phyloP scores from a whole-genome alignment of 345 rosid genomes.

The Iberis pinnata region DNA sequence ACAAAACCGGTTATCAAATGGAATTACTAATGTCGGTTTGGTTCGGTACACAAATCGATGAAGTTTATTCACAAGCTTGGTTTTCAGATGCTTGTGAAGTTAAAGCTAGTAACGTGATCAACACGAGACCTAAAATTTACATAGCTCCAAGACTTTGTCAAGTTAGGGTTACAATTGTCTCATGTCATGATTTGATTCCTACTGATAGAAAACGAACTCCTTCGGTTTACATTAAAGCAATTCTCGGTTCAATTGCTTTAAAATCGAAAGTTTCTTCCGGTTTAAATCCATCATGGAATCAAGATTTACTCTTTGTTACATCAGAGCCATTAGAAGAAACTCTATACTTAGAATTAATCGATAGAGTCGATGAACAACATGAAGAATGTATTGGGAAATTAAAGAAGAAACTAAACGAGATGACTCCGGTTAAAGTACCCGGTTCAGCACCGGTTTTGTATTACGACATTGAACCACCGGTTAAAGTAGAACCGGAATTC shows the following conservation, averaged over 20 bases:
- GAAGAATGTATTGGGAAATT: conserved; percentile 5
- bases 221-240: conserved; percentile 17
- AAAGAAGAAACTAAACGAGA: conserved; percentile 15
- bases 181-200: conserved; percentile 23
- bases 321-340: conserved; percentile 22
- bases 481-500: background rate
- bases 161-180: conserved; percentile 22
- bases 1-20: conserved; percentile 1
- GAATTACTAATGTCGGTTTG: conserved; percentile 18
- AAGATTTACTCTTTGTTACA: conserved; percentile 21
- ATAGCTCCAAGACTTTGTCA: conserved; percentile 27
- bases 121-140: conserved; percentile 25
- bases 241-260: background rate
- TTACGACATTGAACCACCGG: conserved; percentile 13
- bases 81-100: conserved; percentile 18
- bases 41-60: conserved; percentile 26
- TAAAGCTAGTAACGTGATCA: conserved; percentile 7
- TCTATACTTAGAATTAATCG: background rate
- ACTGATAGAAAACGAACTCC: background rate
- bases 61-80: conserved; percentile 20
- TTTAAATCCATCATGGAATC: conserved; percentile 23
- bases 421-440: conserved; percentile 15
- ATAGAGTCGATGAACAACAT: background rate
- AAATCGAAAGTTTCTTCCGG: background rate
- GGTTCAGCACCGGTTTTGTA: conserved; percentile 13